phyloP scores from a whole-genome alignment of 352 stramenopile genomes.

The Pythium pyrilobum region DNA sequence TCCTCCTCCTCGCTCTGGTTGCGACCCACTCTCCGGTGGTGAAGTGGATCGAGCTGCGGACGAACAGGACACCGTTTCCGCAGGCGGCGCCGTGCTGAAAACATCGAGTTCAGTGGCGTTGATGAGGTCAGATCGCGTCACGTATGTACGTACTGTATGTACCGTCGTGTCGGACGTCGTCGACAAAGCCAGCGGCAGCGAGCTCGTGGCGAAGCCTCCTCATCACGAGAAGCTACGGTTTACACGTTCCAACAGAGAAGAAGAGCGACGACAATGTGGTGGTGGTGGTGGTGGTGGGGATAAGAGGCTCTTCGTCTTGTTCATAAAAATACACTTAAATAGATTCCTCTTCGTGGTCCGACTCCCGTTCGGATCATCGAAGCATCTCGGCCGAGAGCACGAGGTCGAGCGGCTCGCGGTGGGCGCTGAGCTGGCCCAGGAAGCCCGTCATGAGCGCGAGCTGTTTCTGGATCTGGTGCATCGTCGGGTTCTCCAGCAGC shows the following conservation, averaged over 20 bases:
- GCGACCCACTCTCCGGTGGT: not conserved
- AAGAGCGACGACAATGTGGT: no score
- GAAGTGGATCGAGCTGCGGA: not conserved
- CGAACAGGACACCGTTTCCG: not conserved
- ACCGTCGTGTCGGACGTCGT: no score
- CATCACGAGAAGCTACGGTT: no score
- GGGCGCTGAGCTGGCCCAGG: conserved; percentile 51
- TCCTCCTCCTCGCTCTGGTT: conserved; percentile 16
- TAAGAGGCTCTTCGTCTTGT: not conserved
- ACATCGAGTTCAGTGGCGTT: no score
- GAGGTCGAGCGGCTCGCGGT: conserved; percentile 64
- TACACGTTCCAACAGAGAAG: no score
- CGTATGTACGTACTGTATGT: no score
- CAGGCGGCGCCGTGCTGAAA: not conserved
- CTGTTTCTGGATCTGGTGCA: conserved; percentile 71
- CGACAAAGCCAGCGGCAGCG: no score
- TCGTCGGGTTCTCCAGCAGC: conserved; percentile 69
- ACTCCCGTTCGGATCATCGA: conserved; percentile 27
- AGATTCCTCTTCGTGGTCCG: not conserved
- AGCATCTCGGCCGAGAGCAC: conserved; percentile 71
- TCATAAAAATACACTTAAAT: conserved; percentile 20
- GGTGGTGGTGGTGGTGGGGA: no score
- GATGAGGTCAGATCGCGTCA: no score
- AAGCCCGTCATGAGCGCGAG: conserved; percentile 53
- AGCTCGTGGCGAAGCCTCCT: no score